Percentiles rank a stretch among this genome's conserved stretches.
These are phyloP conservation scores for Yamadazyma blattariae DNA, from an alignment of 1,139 yeast species.

Conservation along the genomic window DNA sequence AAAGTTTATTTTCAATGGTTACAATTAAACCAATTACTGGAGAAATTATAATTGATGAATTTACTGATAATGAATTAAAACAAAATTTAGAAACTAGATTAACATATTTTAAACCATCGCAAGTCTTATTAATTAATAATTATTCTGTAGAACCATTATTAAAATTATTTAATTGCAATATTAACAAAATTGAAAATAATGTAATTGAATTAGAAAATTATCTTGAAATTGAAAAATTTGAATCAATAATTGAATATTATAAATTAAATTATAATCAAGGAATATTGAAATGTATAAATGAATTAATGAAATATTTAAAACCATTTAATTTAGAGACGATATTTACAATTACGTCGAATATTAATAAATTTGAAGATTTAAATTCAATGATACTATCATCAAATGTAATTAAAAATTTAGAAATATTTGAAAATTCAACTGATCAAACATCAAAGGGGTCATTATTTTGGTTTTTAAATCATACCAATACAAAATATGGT, in stretches of 20 bases:
- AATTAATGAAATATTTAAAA: conserved; percentile 50
- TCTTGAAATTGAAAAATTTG: conserved; percentile 9
- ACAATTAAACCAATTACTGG: conserved; percentile 82
- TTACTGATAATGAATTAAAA: conserved; percentile 52
- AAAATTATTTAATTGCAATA: conserved; percentile 26
- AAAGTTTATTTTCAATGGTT: conserved; percentile 39
- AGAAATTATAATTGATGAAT: conserved; percentile 67
- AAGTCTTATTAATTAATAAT: conserved; percentile 51
- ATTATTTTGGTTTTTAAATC: conserved; percentile 73
- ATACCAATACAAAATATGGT: conserved; percentile 78
- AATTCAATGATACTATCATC: conserved; percentile 66
- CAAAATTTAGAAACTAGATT: conserved; percentile 72
- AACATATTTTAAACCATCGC: conserved; percentile 72
- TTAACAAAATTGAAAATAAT: conserved; percentile 12
- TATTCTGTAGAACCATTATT: conserved; percentile 16
- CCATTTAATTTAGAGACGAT: conserved; percentile 63
- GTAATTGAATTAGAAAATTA: conserved; percentile 5
- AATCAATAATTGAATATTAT: conserved; percentile 23
- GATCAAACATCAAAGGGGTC: conserved; percentile 62
- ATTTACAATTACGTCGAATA: conserved; percentile 48
- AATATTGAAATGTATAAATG: conserved; percentile 44
- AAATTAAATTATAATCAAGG: conserved; percentile 17
- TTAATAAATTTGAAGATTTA: conserved; percentile 48
- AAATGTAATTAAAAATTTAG: conserved; percentile 66
- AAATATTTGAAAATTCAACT: conserved; percentile 67